Evolutionary conservation across 306 rosid genomes (phyloP), one percentile per base, ranked within the genome.

Genomic region (Sindora glabra): DNA sequence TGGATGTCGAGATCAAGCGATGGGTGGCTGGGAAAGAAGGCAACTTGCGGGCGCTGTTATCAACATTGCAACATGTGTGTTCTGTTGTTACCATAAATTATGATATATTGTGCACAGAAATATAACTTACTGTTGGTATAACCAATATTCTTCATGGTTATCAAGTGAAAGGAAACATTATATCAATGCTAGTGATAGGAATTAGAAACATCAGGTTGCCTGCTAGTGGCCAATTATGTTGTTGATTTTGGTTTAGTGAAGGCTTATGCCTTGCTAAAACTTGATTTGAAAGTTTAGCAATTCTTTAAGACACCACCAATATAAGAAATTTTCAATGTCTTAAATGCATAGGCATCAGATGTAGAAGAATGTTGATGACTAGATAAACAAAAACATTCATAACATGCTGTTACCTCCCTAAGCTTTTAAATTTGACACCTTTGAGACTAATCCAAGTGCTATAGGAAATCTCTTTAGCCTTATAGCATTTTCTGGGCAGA

Each of bases 21-120:
- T 92, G 99, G 99, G 74, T 94, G 47, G 81, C 92, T 24, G 96
- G 95, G 59, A 92, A 81, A 77, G 94, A 92, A 77, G 90, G 95
- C 74, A 92, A 92, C 57, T 65, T 92, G 80, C 94, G 96, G 70
- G 95, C 99, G 45, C 65, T 92, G 62, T 73, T 92, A 16, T 92
- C 96, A 19, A 60, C 96, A 24, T 57, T 89, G 74, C 94, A 92
- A 64, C 29, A 58, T 71, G 96, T 88, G 58, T 26, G 83, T 49
- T 48, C 67, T 27, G 60, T 64, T 27, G 60, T 70, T 14, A 26
- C 44, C 42, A 29, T n/a, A 23, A 56, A 47, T 48, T 16, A 48
- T 65, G 14, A 30, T 26, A 25, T 46, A 47, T 29, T 30, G 40
- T 46, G n/a, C n/a, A n/a, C n/a, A n/a, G n/a, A n/a, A n/a, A n/a